These are phyloP conservation scores for Magnusiomyces magnusii DNA, from an alignment of 1,139 yeast species.

Conservation along the genomic window DNA sequence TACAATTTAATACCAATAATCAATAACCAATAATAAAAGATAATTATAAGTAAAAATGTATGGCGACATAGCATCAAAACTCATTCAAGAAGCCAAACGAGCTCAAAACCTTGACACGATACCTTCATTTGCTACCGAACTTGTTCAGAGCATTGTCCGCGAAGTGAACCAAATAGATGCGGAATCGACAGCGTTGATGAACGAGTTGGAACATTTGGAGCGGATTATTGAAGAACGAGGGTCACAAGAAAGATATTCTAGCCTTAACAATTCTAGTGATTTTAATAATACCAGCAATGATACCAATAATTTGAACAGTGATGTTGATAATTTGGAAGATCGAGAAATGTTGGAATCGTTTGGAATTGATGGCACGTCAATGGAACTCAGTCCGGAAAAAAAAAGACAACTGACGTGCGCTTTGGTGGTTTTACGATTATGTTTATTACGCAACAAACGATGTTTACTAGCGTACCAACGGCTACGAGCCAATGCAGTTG, in stretches of 20 bases:
- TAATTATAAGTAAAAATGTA: constrained; percentile 49
- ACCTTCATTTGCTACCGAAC: constrained; percentile 67
- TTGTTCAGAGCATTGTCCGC: constrained; percentile 54
- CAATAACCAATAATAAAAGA: neutral
- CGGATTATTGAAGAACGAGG: constrained; percentile 23
- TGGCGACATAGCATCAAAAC: constrained; percentile 79
- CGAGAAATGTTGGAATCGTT: neutral
- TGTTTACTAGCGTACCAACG: constrained; percentile 79
- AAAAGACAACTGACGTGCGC: constrained; percentile 46
- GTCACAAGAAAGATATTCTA: constrained; percentile 17
- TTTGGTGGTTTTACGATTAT: constrained; percentile 69
- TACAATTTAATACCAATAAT: neutral
- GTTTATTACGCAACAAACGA: constrained; percentile 81
- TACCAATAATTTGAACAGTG: too few relatives aligned
- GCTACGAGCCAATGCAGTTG: constrained; percentile 60
- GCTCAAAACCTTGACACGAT: constrained; percentile 57
- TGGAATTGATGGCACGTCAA: neutral
- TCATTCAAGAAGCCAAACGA: constrained; percentile 78
- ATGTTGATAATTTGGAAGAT: constrained; percentile 28
- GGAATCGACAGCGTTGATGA: constrained; percentile 47
- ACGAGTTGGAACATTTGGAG: constrained; percentile 18
- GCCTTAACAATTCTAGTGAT: too few relatives aligned
- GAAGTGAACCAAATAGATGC: constrained; percentile 36
- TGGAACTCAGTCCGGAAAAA: constrained; percentile 33
- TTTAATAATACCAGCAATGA: too few relatives aligned